Evolutionary conservation across 2,329 filamentous ascomycete genomes (phyloP).

Genomic region (Amylocarpus encephaloides): DNA sequence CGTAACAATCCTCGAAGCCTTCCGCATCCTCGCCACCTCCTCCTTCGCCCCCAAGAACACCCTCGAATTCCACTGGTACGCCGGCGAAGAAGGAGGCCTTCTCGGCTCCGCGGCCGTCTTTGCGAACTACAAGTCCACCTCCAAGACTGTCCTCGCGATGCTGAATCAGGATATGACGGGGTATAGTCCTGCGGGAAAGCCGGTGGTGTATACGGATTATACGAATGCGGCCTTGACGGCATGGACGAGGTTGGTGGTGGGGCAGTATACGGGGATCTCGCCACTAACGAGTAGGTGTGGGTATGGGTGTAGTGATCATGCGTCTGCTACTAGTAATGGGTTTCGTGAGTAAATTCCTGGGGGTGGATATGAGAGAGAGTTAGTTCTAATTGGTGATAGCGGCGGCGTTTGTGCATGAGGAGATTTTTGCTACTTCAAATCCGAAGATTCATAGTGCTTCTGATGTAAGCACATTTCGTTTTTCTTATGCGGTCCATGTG

Average conservation of each 20-base stretch:
- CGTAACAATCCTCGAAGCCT: conserved; percentile 85
- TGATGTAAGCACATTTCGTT: not conserved
- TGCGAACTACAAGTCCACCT: conserved; percentile 62
- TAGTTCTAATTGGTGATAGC: not conserved
- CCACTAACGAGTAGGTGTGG: not conserved
- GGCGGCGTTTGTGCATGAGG: not conserved
- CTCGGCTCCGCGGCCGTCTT: conserved; percentile 86
- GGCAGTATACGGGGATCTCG: not conserved
- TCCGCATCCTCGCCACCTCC: conserved; percentile 69
- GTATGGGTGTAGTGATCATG: conserved; percentile 3
- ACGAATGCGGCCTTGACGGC: not conserved
- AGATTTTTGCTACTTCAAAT: not conserved
- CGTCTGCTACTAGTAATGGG: not conserved
- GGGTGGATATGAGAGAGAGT: not conserved
- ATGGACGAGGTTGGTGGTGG: not conserved
- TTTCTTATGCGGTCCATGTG: too few relatives aligned
- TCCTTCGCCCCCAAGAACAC: conserved; percentile 69
- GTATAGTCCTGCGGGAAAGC: conserved; percentile 2
- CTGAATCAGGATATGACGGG: conserved; percentile 97
- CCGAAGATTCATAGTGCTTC: conserved; percentile 2
- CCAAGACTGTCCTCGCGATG: conserved; percentile 81
- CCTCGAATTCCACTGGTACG: conserved; percentile 94
- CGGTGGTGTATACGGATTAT: conserved; percentile 2
- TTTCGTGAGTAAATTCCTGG: not conserved
- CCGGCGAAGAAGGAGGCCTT: conserved; percentile 77